A percentile compares a stretch with the other conserved stretches of the same genome.
These are phyloP conservation scores for Inosperma sp. DNA, from an alignment of 768 basidiomycete genomes.

Conservation along the genomic window DNA sequence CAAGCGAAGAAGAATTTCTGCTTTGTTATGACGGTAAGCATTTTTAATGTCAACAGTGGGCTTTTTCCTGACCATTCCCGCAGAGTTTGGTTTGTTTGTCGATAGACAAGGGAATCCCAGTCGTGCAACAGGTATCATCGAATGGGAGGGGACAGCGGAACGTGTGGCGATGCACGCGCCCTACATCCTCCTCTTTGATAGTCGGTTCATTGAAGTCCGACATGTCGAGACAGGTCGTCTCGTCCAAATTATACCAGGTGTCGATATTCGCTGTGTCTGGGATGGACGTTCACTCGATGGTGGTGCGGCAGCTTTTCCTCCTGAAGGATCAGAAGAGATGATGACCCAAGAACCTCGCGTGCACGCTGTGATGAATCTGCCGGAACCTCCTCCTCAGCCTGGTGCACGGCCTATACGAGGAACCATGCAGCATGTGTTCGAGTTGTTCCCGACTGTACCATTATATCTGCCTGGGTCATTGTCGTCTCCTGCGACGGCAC, in stretches of 20 bases:
- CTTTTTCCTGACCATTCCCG: background rate
- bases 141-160: slow-evolving; percentile 93
- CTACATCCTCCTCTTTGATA: slow-evolving; percentile 83
- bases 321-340: slow-evolving; percentile 41
- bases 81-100: slow-evolving; percentile 87
- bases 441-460: slow-evolving; percentile 72
- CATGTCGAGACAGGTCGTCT: slow-evolving; percentile 77
- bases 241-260: slow-evolving; percentile 76
- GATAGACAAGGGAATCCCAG: slow-evolving; percentile 88
- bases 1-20: slow-evolving; percentile 82
- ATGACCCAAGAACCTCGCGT: slow-evolving; percentile 77
- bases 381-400: slow-evolving; percentile 39
- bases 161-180: slow-evolving; percentile 86
- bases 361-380: slow-evolving; percentile 77
- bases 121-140: slow-evolving; percentile 64
- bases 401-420: slow-evolving; percentile 41
- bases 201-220: slow-evolving; percentile 86
- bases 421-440: slow-evolving; percentile 68
- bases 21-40: slow-evolving; percentile 80
- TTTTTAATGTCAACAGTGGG: background rate
- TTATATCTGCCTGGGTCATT: slow-evolving; percentile 61
- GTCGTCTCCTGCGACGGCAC: slow-evolving; percentile 48
- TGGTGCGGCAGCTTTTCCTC: slow-evolving; percentile 61
- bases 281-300: slow-evolving; percentile 63
- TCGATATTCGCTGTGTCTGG: slow-evolving; percentile 83